Base-by-base conservation (phyloP, 2,329 filamentous ascomycete genomes). In the Diaporthe humulicola region DNA sequence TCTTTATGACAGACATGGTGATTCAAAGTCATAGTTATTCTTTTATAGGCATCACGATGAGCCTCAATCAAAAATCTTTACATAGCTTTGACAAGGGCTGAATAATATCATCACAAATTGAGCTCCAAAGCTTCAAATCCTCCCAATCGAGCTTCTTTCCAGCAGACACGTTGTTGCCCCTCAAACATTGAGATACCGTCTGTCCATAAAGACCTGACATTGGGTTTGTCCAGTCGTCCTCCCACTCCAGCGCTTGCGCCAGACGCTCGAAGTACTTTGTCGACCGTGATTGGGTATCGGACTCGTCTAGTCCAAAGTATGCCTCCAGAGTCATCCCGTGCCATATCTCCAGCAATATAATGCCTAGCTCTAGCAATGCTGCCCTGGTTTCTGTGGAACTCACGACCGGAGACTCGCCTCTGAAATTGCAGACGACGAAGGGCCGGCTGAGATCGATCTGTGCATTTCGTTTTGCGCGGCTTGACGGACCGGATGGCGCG, bases 311-410 rank as follows among this genome's bases (percentile, higher is more conserved):
- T 19, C 22, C 50, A 36, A 76, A 76, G 5, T 33, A 70, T n/a
- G 42, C 36, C 66, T 78, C 77, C 10, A 79, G 71, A 1, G 76
- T 75, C 58, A 67, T 71, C 30, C 77, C 75, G 38, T 81, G 75
- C 78, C 79, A 80, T 50, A 80, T 77, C 58, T 80, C 79, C 7
- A 80, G 71, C 15, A 80, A 73, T 8, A 80, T 58, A 19, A 80
- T 80, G 8, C 79, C 78, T n/a, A 80, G 74, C 48, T 80, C 79
- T 14, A 79, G 57, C 6, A 80, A 72, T 10, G 76, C 73, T 17
- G 71, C 61, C 25, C 76, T 77, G 9, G 78, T 64, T 15, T 78
- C 75, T 19, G 71, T 64, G 15, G 50, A 2, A 54, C 6, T 10
- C 2, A 36, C 6, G 5, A 38, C 14, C 19, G 71, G n/a, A 36